phyloP scores from a whole-genome alignment of 805 yeast species.

The Kuraishia capsulata region DNA sequence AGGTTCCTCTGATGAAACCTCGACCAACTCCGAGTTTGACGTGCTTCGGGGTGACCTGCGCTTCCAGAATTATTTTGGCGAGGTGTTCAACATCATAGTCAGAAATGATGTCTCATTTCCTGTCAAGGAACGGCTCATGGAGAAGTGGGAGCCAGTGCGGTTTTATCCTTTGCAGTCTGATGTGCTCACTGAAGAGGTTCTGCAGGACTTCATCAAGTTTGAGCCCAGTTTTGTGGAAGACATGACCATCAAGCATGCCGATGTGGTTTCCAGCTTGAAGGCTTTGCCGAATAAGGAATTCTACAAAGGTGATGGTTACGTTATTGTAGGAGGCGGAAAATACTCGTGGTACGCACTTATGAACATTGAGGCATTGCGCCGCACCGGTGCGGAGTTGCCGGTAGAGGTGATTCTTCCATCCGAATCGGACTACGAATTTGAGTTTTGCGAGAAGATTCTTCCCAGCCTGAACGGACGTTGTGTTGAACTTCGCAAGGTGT shows the following conservation, averaged over 20 bases:
- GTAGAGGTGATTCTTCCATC: constrained; percentile 77
- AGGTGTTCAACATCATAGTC: not conserved
- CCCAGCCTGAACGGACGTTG: constrained; percentile 61
- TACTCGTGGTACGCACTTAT: constrained; percentile 65
- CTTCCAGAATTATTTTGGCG: not conserved
- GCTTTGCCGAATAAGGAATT: constrained; percentile 14
- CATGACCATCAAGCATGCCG: constrained; percentile 21
- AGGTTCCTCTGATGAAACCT: not conserved
- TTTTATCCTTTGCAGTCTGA: constrained; percentile 17
- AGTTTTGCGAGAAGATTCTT: constrained; percentile 54
- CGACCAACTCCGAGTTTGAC: not conserved
- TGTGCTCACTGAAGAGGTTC: constrained; percentile 16
- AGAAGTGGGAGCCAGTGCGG: constrained; percentile 23
- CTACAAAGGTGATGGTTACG: constrained; percentile 38
- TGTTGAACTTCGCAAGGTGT: constrained; percentile 50
- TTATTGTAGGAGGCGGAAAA: constrained; percentile 74
- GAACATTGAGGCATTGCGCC: constrained; percentile 56
- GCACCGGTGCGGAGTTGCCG: constrained; percentile 60
- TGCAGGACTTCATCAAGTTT: constrained; percentile 17
- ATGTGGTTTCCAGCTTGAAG: constrained; percentile 20
- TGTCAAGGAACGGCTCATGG: constrained; percentile 18
- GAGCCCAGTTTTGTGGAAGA: constrained; percentile 22
- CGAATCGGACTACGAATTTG: constrained; percentile 59
- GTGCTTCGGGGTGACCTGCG: not conserved
- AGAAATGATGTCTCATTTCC: constrained; percentile 15